Base-by-base conservation (phyloP, 2,329 filamentous ascomycete genomes). In the Chaetomiaceae sp. region DNA sequence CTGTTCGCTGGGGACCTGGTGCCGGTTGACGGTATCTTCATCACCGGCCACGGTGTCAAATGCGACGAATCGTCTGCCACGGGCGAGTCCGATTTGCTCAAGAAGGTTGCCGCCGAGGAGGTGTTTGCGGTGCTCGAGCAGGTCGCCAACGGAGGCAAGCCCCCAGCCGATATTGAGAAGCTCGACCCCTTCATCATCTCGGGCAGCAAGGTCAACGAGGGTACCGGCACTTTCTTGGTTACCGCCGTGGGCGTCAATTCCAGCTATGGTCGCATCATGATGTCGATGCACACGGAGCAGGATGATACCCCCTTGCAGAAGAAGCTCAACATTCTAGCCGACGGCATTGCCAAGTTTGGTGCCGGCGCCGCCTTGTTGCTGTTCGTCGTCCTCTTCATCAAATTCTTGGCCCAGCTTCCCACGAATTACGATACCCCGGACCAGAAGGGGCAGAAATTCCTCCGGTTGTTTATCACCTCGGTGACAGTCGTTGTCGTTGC, bases 331-430 rank as follows among this genome's bases (percentile, higher is more conserved):
- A 10, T 16, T 3, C 43, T 45, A 13, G 43, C 43, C 20, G 43
- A 45, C 43, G 13, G 30, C 32, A 79, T 80, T 40, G 75, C 76
- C 7, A 75, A 76, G 60, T 66, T 79, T 45, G 77, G 78, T 14
- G 82, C 85, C 60, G 81, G 80, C 55, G 84, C 88, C 42, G 88
- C 87, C 49, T 71, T 89, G 14, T 69, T 91, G 9, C 75, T 92
- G n/a, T 92, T 92, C 64, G 73, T 90, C 45, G 86, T 90, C 6
- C 73, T 90, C 7, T 82, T 91, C 62, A 90, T 91, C 74, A 86
- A 89, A 62, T 92, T 90, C 65, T 68, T 87, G 20, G 86, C 79
- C 27, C 69, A 77, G 16, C 74, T 90, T 6, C 77, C 78, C 3
- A 63, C 70, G 20, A 82, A 79, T 59, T 46, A 62, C 21, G 67